phyloP scores from a whole-genome alignment of 805 yeast species.

The Starmerella sp. region DNA sequence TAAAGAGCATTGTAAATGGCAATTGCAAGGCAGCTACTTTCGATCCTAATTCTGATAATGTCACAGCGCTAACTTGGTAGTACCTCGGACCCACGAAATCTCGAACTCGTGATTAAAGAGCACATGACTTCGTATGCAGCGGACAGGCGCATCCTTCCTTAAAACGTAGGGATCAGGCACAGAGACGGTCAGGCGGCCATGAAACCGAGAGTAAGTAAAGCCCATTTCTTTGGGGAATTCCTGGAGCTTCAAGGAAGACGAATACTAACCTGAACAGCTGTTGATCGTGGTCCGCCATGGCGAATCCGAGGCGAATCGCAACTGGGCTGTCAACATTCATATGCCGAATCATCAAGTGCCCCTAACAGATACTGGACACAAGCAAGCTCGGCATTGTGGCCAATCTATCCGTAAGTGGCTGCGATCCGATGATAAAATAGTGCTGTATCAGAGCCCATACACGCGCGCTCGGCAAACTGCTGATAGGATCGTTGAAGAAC shows the following conservation, averaged over 20 bases:
- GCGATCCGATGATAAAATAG: constrained; percentile 43
- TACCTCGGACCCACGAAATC: too few species aligned
- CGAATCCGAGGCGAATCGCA: constrained; percentile 81
- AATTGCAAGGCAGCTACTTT: too few species aligned
- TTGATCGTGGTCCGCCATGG: constrained; percentile 83
- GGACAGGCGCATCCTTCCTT: too few species aligned
- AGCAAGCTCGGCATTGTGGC: constrained; percentile 33
- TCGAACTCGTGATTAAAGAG: too few species aligned
- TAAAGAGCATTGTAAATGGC: too few species aligned
- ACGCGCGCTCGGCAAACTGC: constrained; percentile 75
- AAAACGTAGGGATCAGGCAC: neutral
- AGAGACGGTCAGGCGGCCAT: neutral
- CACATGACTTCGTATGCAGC: too few species aligned
- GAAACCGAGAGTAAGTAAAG: constrained; percentile 18
- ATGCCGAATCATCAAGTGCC: constrained; percentile 74
- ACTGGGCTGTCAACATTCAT: constrained; percentile 65
- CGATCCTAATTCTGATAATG: too few species aligned
- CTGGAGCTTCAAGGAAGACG: neutral
- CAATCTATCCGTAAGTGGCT: constrained; percentile 29
- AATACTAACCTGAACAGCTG: constrained; percentile 32
- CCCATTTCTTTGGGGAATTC: neutral
- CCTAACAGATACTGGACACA: constrained; percentile 59
- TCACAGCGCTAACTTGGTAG: too few species aligned
- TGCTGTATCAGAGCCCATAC: constrained; percentile 82
- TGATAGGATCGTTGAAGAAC: constrained; percentile 51